Percentiles rank a stretch among this genome's conserved stretches.
Conservation (phyloP, 768 basidiomycete genomes). For the Suillus discolor region DNA sequence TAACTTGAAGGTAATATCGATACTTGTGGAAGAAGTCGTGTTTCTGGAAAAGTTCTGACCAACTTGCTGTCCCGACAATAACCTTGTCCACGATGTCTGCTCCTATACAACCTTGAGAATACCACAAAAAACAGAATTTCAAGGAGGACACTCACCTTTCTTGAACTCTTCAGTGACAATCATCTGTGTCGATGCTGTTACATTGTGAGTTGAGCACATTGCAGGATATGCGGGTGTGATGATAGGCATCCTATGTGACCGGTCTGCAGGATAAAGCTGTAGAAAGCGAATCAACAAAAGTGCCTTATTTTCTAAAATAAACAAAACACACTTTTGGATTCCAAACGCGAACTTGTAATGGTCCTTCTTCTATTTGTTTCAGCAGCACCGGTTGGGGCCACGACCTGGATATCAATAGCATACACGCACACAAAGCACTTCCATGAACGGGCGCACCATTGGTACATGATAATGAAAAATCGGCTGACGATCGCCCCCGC, state of each 20-base stretch:
- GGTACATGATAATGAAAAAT: constrained; percentile 98
- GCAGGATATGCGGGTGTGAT: constrained; percentile 99
- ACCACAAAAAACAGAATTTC: background rate
- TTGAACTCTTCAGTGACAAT: constrained; percentile 97
- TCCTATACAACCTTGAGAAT: constrained; percentile 48
- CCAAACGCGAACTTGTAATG: constrained; percentile 93
- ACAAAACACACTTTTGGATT: constrained; percentile 77
- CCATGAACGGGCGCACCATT: constrained; percentile 66
- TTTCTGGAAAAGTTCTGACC: constrained; percentile 93
- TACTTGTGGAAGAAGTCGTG: constrained; percentile 99
- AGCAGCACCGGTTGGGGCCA: constrained; percentile 99
- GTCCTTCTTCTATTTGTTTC: constrained; percentile 96
- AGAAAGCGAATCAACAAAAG: constrained; percentile 9
- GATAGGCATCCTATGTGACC: constrained; percentile 98
- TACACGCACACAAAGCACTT: constrained; percentile 1
- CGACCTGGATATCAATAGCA: constrained; percentile 55
- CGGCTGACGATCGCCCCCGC: constrained; percentile 96
- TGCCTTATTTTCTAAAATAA: no score
- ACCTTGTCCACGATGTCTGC: constrained; percentile 94
- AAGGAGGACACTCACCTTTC: constrained; percentile 55
- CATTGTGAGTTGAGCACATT: constrained; percentile 99
- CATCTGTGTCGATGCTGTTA: constrained; percentile 92
- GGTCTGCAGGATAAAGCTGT: constrained; percentile 87
- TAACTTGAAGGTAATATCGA: constrained; percentile 94
- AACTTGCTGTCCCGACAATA: constrained; percentile 76